These are phyloP conservation scores for Fraxinus cuspidata DNA, from an alignment of 257 asterid species.

Conservation along the genomic window DNA sequence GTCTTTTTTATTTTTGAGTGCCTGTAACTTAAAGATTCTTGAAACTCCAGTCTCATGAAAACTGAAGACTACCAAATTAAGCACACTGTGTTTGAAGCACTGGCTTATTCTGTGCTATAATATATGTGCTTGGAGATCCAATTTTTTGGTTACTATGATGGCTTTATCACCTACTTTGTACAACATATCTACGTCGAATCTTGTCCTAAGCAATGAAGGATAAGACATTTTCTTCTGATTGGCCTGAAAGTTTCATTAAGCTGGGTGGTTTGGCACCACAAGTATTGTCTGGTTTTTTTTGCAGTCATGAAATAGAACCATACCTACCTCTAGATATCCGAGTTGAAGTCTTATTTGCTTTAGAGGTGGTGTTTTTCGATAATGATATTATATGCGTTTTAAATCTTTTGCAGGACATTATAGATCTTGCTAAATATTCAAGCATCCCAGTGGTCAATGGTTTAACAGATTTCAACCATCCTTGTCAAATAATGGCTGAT, in stretches of 20 bases:
- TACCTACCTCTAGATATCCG: not conserved
- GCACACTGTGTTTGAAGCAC: not conserved
- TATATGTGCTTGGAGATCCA: not conserved
- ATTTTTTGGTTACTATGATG: not conserved
- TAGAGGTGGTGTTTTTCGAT: not conserved
- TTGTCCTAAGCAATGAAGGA: not conserved
- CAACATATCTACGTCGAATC: not conserved
- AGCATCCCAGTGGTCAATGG: constrained; percentile 91
- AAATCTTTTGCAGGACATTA: constrained; percentile 66
- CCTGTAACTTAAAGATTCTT: not conserved
- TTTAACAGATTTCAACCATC: constrained; percentile 90
- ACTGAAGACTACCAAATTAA: not conserved
- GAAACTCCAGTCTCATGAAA: not conserved
- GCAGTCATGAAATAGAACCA: not conserved
- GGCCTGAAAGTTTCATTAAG: not conserved
- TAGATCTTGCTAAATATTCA: constrained; percentile 86
- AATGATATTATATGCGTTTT: not conserved
- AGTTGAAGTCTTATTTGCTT: not conserved
- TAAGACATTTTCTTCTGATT: not conserved
- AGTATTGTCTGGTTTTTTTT: not conserved
- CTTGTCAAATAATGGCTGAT: constrained; percentile 99
- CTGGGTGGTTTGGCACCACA: not conserved
- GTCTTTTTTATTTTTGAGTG: constrained; percentile 12
- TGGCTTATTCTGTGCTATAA: not conserved
- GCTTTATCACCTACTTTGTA: not conserved